phyloP scores from a whole-genome alignment of 2,329 filamentous ascomycete genomes.

The Blumeria graminis region DNA sequence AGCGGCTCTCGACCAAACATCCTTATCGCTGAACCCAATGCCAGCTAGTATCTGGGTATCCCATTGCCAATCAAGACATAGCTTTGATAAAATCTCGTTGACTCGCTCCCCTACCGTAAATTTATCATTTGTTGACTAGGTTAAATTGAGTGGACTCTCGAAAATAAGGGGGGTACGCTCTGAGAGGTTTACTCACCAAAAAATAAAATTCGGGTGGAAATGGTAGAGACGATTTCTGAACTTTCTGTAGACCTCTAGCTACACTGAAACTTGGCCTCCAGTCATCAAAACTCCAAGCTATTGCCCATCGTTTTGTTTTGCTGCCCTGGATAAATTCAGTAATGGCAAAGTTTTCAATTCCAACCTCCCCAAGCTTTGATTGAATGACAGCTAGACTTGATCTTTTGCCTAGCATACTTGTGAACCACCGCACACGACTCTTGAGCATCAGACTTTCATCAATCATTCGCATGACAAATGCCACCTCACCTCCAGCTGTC shows the following conservation, averaged over 20 bases:
- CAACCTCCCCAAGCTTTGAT: conserved; percentile 29
- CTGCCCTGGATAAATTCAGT: conserved; percentile 55
- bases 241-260: conserved; percentile 15
- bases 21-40: conserved; percentile 13
- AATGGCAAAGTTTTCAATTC: conserved; percentile 57
- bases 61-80: conserved; percentile 14
- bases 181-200: conserved; percentile 5
- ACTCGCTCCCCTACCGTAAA: conserved; percentile 5
- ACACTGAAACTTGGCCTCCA: conserved; percentile 32
- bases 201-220: conserved; percentile 25
- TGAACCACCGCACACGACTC: conserved; percentile 60
- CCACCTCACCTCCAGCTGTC: conserved; percentile 49
- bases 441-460: conserved; percentile 37
- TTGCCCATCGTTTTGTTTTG: conserved; percentile 62
- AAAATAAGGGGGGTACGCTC: neutral
- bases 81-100: conserved; percentile 11
- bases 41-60: conserved; percentile 8
- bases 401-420: conserved; percentile 68
- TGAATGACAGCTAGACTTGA: conserved; percentile 40
- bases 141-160: neutral
- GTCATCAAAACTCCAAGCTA: conserved; percentile 65
- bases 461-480: conserved; percentile 48
- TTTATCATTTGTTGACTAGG: conserved; percentile 2
- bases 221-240: conserved; percentile 26
- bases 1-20: conserved; percentile 15